A percentile compares a stretch with the other conserved stretches of the same genome.
These are phyloP conservation scores for Debaryomyces hansenii DNA, from an alignment of 805 yeast species.

Conservation along the genomic window DNA sequence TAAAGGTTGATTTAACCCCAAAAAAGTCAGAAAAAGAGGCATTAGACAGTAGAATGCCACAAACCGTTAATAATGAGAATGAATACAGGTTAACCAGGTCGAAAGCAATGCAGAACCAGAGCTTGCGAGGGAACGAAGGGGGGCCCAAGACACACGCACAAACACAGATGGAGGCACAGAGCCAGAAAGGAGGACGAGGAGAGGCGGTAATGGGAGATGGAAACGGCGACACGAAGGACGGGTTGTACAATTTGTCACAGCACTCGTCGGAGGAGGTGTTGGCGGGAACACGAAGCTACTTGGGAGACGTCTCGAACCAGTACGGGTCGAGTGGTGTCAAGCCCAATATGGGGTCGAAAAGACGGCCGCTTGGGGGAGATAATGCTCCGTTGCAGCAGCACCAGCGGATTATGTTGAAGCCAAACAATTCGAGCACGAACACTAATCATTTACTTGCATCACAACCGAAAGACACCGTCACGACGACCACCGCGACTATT, in stretches of 20 bases:
- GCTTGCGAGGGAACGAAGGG: background rate
- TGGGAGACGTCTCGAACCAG: constrained; percentile 42
- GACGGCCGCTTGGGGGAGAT: constrained; percentile 38
- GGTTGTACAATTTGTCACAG: background rate
- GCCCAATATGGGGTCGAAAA: constrained; percentile 8
- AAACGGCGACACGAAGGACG: background rate
- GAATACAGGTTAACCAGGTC: constrained; percentile 37
- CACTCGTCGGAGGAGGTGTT: constrained; percentile 7
- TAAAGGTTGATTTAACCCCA: background rate
- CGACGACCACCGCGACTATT: background rate
- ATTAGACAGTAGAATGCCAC: constrained; percentile 6
- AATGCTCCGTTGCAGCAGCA: constrained; percentile 28
- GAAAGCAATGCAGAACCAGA: constrained; percentile 14
- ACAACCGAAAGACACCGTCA: constrained; percentile 3
- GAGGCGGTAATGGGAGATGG: background rate
- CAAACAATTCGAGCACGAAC: constrained; percentile 3
- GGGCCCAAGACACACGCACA: background rate
- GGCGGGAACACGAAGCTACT: constrained; percentile 22
- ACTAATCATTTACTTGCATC: constrained; percentile 7
- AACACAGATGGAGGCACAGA: background rate
- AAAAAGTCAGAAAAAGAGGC: background rate
- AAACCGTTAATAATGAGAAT: constrained; percentile 37
- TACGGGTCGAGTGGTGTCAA: constrained; percentile 18
- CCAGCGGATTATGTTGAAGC: constrained; percentile 5
- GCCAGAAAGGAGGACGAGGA: background rate